Percentiles rank a stretch among this genome's conserved stretches.
Conservation (phyloP, 108 stramenopile species). For the Licmophora abbreviata region DNA sequence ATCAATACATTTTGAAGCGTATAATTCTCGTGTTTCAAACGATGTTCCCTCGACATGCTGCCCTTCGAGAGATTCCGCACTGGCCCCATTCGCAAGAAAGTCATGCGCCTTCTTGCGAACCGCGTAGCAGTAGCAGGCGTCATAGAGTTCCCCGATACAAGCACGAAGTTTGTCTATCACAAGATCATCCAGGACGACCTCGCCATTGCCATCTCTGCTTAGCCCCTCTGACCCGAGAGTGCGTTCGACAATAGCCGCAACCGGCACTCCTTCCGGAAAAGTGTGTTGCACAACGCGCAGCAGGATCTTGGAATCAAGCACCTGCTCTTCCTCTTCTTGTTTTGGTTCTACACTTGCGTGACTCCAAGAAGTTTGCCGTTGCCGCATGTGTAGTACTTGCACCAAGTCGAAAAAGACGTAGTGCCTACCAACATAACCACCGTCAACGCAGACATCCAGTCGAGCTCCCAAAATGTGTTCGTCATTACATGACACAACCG, state of each 20-base stretch:
- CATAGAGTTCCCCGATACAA: slow-evolving; percentile 1
- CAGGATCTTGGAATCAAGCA: neutral
- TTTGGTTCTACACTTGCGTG: neutral
- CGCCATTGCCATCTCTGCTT: neutral
- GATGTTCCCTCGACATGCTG: too few species aligned
- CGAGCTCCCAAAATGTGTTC: slow-evolving; percentile 10
- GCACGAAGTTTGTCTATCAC: neutral
- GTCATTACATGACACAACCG: too few species aligned
- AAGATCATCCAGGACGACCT: neutral
- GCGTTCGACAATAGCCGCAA: neutral
- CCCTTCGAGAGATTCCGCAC: too few species aligned
- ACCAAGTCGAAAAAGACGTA: slow-evolving; percentile 10
- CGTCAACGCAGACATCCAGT: slow-evolving; percentile 10
- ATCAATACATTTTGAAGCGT: too few species aligned
- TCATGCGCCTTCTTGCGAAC: slow-evolving; percentile 4
- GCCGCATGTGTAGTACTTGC: neutral
- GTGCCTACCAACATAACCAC: slow-evolving; percentile 8
- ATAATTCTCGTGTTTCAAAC: too few species aligned
- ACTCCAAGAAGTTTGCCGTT: neutral
- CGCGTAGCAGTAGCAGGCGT: slow-evolving; percentile 1
- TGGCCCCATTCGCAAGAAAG: too few species aligned
- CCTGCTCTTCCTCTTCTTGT: neutral
- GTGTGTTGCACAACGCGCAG: slow-evolving; percentile 15
- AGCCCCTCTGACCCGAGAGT: neutral
- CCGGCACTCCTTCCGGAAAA: slow-evolving; percentile 2